Conservation (phyloP, 2,329 filamentous ascomycete genomes). For the Hypocreales sp. region DNA sequence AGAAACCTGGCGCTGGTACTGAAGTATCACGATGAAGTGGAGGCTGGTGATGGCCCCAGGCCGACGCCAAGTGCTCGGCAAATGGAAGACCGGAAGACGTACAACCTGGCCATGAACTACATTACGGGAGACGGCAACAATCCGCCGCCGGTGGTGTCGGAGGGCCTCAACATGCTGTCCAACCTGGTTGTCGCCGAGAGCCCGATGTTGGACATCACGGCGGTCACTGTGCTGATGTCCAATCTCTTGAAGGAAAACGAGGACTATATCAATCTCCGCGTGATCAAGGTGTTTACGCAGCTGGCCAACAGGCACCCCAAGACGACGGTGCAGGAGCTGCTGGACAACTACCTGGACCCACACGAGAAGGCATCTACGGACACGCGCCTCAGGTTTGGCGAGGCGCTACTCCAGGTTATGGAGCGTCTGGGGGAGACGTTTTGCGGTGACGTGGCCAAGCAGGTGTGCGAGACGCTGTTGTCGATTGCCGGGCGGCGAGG, state of each 20-base stretch:
- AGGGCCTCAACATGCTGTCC: conserved; percentile 46
- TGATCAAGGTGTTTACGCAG: conserved; percentile 48
- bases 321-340: conserved; percentile 44
- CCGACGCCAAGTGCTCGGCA: conserved; percentile 28
- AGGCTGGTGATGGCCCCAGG: conserved; percentile 22
- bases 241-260: conserved; percentile 50
- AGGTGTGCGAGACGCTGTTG: conserved; percentile 42
- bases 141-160: conserved; percentile 49
- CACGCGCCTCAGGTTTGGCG: conserved; percentile 50
- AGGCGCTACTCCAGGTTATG: conserved; percentile 49
- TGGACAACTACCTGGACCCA: conserved; percentile 53
- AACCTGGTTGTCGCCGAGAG: conserved; percentile 38
- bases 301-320: conserved; percentile 46
- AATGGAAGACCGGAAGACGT: conserved; percentile 44
- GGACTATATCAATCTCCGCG: conserved; percentile 56
- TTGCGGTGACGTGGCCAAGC: conserved; percentile 31
- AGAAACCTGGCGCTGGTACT: conserved; percentile 40
- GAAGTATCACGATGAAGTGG: conserved; percentile 37
- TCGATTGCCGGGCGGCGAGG: conserved; percentile 49
- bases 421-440: conserved; percentile 43
- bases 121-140: conserved; percentile 41
- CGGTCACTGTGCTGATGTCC: conserved; percentile 46
- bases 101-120: conserved; percentile 47
- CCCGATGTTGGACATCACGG: conserved; percentile 49
- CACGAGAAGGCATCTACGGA: conserved; percentile 44